Conservation (phyloP, 2,329 filamentous ascomycete species). For the Phaeosphaeriaceae sp. region DNA sequence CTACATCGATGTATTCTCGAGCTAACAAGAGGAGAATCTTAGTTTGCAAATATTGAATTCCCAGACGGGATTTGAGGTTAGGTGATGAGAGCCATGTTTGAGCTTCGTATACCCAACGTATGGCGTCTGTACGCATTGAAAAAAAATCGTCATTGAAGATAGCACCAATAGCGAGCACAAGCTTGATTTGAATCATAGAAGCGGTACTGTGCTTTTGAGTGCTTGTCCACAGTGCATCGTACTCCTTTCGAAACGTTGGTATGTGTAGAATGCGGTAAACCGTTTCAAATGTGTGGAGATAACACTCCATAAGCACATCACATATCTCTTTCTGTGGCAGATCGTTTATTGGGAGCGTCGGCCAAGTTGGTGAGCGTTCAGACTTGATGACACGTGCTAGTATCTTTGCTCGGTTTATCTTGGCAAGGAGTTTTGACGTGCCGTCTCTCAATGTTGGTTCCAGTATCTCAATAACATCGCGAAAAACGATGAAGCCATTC, state of each 20-base stretch:
- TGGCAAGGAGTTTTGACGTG: constrained; percentile 42
- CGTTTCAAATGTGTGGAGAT: constrained; percentile 57
- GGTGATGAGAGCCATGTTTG: constrained; percentile 63
- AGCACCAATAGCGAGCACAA: constrained; percentile 65
- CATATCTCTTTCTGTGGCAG: constrained; percentile 57
- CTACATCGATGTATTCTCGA: constrained; percentile 43
- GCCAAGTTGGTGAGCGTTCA: constrained; percentile 57
- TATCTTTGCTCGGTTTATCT: constrained; percentile 60
- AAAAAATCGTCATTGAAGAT: constrained; percentile 59
- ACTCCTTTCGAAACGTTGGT: constrained; percentile 57
- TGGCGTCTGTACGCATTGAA: constrained; percentile 57
- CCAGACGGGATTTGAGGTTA: constrained; percentile 59
- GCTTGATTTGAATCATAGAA: constrained; percentile 64
- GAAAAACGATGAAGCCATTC: constrained; percentile 54
- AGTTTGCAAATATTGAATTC: constrained; percentile 59
- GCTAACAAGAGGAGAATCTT: constrained; percentile 48
- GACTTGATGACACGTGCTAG: constrained; percentile 62
- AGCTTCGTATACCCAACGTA: constrained; percentile 65
- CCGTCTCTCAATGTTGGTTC: constrained; percentile 51
- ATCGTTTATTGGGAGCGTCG: constrained; percentile 48
- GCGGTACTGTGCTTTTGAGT: constrained; percentile 40
- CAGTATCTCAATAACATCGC: constrained; percentile 54
- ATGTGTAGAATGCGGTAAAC: constrained; percentile 60
- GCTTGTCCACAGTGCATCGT: constrained; percentile 58
- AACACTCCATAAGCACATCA: constrained; percentile 58